Percentiles rank a stretch among this genome's conserved stretches.
Conservation (phyloP, 768 basidiomycete genomes). For the Auriscalpium orientale region DNA sequence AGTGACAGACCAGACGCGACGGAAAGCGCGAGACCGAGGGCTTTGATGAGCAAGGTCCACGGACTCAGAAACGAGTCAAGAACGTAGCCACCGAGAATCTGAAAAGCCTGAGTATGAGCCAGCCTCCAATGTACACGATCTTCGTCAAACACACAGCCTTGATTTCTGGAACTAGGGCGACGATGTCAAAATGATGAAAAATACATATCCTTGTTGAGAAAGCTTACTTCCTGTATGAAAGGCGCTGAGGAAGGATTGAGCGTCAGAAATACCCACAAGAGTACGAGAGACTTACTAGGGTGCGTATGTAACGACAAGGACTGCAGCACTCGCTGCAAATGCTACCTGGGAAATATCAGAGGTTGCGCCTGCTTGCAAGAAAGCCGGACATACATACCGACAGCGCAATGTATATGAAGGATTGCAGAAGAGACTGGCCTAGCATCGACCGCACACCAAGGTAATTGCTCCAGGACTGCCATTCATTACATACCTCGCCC, state of each 20-base stretch:
- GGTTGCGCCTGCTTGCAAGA: not conserved
- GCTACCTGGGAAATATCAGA: conserved; percentile 32
- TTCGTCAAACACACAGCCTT: conserved; percentile 47
- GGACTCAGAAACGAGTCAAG: conserved; percentile 81
- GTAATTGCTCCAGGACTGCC: conserved; percentile 63
- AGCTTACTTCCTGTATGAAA: conserved; percentile 75
- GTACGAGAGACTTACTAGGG: conserved; percentile 47
- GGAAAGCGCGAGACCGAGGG: conserved; percentile 71
- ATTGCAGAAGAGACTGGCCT: conserved; percentile 55
- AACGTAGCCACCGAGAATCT: conserved; percentile 82
- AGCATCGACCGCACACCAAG: conserved; percentile 47
- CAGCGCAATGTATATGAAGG: conserved; percentile 54
- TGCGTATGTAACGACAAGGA: conserved; percentile 58
- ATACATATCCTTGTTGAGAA: not conserved
- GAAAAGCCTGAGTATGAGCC: not conserved
- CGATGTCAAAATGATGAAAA: not conserved
- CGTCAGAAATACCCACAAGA: not conserved
- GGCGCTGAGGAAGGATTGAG: conserved; percentile 34
- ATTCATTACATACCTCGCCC: conserved; percentile 58
- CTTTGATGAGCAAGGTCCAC: conserved; percentile 83
- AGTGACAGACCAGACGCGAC: conserved; percentile 82
- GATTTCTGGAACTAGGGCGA: conserved; percentile 59
- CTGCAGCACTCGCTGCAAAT: conserved; percentile 57
- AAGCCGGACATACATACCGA: conserved; percentile 39
- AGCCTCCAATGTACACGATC: not conserved